Percentiles rank a stretch among this genome's conserved stretches.
phyloP scores from a whole-genome alignment of 441 rosid genomes.

The Viola pubescens region DNA sequence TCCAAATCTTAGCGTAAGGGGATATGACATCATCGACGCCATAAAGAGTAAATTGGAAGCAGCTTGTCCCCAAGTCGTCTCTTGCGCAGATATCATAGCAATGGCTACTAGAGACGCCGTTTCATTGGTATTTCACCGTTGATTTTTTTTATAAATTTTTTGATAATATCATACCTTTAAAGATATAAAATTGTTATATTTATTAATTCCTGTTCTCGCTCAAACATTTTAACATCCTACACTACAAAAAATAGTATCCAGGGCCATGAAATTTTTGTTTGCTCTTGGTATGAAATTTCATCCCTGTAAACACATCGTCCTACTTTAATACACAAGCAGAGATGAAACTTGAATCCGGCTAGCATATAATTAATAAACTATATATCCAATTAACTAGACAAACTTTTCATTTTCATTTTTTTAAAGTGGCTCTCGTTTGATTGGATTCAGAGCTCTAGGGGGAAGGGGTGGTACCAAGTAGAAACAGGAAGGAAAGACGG shows the following conservation, averaged over 20 bases:
- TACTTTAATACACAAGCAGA: not conserved
- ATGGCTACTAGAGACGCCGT: slow-evolving; percentile 60
- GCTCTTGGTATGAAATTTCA: too few relatives aligned
- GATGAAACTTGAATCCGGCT: too few relatives aligned
- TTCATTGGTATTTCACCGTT: slow-evolving; percentile 20
- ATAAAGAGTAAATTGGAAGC: slow-evolving; percentile 34
- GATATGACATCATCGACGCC: slow-evolving; percentile 45
- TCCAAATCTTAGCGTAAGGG: slow-evolving; percentile 47
- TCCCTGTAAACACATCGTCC: too few relatives aligned
- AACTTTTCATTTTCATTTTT: too few relatives aligned
- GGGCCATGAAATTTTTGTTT: too few relatives aligned
- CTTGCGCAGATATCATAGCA: slow-evolving; percentile 63
- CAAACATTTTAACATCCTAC: too few relatives aligned
- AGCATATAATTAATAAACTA: too few relatives aligned
- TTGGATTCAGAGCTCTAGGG: not conserved
- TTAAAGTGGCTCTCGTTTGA: not conserved
- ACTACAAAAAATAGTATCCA: too few relatives aligned
- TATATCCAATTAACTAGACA: not conserved
- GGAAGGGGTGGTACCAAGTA: slow-evolving; percentile 39
- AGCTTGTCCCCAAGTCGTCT: slow-evolving; percentile 31
- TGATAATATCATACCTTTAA: not conserved
- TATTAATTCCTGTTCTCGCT: too few relatives aligned
- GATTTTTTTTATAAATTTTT: not conserved
- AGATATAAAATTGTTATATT: not conserved
- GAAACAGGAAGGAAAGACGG: slow-evolving; percentile 53